Percentiles rank a stretch among this genome's conserved stretches.
These are phyloP conservation scores for Globisporangium nunn DNA, from an alignment of 352 stramenopile genomes.

Conservation along the genomic window DNA sequence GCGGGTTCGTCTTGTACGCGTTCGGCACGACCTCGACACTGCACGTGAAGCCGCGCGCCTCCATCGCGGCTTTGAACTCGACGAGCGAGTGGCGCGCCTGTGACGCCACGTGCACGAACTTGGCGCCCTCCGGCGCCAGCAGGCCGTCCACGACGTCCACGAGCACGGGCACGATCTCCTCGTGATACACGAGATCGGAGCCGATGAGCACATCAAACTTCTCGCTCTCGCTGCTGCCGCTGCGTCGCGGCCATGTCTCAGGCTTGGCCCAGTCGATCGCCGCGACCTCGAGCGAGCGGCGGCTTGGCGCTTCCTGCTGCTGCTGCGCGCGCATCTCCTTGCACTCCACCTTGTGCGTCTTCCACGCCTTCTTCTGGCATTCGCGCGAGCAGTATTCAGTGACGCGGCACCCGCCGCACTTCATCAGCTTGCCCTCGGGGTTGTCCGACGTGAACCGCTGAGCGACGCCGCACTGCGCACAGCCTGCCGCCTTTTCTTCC, in stretches of 20 bases:
- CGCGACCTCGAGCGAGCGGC: conserved; percentile 39
- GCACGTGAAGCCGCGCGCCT: conserved; percentile 57
- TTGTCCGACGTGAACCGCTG: conserved; percentile 79
- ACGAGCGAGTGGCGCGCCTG: conserved; percentile 73
- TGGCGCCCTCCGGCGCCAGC: conserved; percentile 29
- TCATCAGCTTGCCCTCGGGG: conserved; percentile 83
- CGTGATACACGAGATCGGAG: conserved; percentile 83
- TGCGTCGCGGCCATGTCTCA: conserved; percentile 53
- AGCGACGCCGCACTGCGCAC: conserved; percentile 55
- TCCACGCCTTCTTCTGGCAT: conserved; percentile 86
- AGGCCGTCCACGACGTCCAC: conserved; percentile 74
- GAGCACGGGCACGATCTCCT: conserved; percentile 75
- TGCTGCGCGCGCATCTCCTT: conserved; percentile 43
- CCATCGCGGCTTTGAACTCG: conserved; percentile 78
- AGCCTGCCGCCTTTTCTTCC: conserved; percentile 38
- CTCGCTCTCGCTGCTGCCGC: conserved; percentile 16
- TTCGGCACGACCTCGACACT: conserved; percentile 63
- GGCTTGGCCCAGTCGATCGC: conserved; percentile 78
- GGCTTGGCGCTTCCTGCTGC: neutral
- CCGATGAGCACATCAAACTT: conserved; percentile 73
- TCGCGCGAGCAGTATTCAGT: conserved; percentile 81
- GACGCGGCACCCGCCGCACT: conserved; percentile 63
- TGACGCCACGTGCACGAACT: conserved; percentile 78
- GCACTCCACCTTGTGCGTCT: conserved; percentile 77
- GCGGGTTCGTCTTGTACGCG: conserved; percentile 78